Evolutionary conservation across 768 basidiomycete species (phyloP).

Genomic region (Collybia mongolica): DNA sequence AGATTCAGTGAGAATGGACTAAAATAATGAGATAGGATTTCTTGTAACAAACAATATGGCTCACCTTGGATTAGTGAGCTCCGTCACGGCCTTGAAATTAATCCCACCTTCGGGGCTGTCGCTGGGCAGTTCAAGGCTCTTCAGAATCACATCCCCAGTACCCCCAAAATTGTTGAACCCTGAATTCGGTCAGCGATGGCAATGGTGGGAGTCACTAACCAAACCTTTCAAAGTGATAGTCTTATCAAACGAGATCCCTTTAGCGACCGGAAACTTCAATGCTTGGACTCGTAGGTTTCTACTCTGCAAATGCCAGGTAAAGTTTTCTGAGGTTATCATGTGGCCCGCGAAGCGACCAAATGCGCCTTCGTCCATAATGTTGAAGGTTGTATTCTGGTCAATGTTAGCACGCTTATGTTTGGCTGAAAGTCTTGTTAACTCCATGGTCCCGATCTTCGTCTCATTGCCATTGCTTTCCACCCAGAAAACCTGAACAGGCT

Average conservation of each 20-base stretch:
- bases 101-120: constrained; percentile 70
- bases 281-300: constrained; percentile 62
- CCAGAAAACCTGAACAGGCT: constrained; percentile 61
- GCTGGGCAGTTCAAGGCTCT: constrained; percentile 63
- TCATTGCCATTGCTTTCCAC: constrained; percentile 43
- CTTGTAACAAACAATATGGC: not conserved
- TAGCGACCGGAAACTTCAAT: constrained; percentile 63
- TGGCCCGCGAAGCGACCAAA: constrained; percentile 61
- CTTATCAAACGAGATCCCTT: constrained; percentile 67
- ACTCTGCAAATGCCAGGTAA: constrained; percentile 65
- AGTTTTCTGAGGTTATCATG: constrained; percentile 65
- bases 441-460: constrained; percentile 54
- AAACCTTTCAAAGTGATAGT: constrained; percentile 53
- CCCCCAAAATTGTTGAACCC: constrained; percentile 57
- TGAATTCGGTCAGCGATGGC: constrained; percentile 17
- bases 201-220: constrained; percentile 1
- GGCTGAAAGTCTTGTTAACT: constrained; percentile 45
- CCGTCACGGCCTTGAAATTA: constrained; percentile 56
- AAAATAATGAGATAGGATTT: not conserved
- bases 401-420: constrained; percentile 56
- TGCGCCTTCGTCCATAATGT: constrained; percentile 50
- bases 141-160: constrained; percentile 48
- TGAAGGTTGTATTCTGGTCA: constrained; percentile 59
- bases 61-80: constrained; percentile 58
- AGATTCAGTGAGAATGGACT: constrained; percentile 71